Percentiles rank a stretch among this genome's conserved stretches.
phyloP scores from a whole-genome alignment of 2,329 filamentous ascomycete genomes.

The Macroventuria anomochaeta region DNA sequence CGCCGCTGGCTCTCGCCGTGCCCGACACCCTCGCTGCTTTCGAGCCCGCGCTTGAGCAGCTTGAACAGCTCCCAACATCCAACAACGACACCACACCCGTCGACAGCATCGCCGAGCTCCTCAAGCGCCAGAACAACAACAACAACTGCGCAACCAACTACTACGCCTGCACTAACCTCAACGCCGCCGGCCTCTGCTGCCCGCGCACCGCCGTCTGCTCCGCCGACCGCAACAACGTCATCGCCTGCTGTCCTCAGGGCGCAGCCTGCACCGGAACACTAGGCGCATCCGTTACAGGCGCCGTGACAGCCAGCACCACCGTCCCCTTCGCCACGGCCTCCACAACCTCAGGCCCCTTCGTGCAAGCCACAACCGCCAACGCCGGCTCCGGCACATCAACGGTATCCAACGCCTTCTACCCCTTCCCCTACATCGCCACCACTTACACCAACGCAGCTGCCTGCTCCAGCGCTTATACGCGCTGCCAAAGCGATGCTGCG shows the following conservation, averaged over 20 bases:
- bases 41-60: slow-evolving; percentile 35
- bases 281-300: slow-evolving; percentile 16
- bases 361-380: slow-evolving; percentile 29
- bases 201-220: slow-evolving; percentile 60
- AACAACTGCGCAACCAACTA: slow-evolving; percentile 60
- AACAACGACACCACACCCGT: slow-evolving; percentile 35
- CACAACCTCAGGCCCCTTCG: slow-evolving; percentile 29
- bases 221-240: slow-evolving; percentile 61
- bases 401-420: slow-evolving; percentile 59
- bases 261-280: slow-evolving; percentile 65
- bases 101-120: slow-evolving; percentile 32
- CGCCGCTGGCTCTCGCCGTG: slow-evolving; percentile 38
- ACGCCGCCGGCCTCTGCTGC: slow-evolving; percentile 64
- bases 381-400: slow-evolving; percentile 37
- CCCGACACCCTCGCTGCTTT: slow-evolving; percentile 41
- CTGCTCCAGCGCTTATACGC: slow-evolving; percentile 62
- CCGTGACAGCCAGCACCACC: slow-evolving; percentile 21
- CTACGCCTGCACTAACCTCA: slow-evolving; percentile 59
- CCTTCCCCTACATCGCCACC: slow-evolving; percentile 61
- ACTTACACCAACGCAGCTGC: slow-evolving; percentile 58
- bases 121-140: slow-evolving; percentile 48
- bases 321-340: slow-evolving; percentile 29
- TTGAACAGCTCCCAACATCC: slow-evolving; percentile 23
- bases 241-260: slow-evolving; percentile 67
- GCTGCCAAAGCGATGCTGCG: slow-evolving; percentile 57